Base-by-base conservation (phyloP, 106 monocot species). In the Acanthochlamys bracteata region DNA sequence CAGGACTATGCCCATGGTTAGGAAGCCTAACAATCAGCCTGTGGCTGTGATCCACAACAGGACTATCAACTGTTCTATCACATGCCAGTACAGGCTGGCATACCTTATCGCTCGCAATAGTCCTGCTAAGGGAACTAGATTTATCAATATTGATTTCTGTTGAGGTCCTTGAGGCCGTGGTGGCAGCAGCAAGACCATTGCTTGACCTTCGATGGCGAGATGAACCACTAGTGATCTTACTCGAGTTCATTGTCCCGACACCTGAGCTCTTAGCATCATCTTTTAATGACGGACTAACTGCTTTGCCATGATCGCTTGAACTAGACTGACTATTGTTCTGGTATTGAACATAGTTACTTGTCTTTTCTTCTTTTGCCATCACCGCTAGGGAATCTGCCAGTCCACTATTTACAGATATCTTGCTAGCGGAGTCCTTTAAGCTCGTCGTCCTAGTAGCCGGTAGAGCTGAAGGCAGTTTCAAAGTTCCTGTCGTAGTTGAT, bases 1-100 rank as follows among this genome's bases (percentile, higher is more conserved):
- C 73, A 56, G 79, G 83, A 57, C 79, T 87, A 3, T 74, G 69
- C 23, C 74, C 88, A 76, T 75, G 83, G 57, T 90, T 84, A 41
- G 81, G 86, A 75, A 95, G 68, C 73, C 90, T 81, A 49, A 95
- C 86, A 77, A 95, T 84, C 73, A 95, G 60, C 53, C 82, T 84
- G 47, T 86, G 89, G 59, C 56, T 74, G 60, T 71, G 66, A 25
- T 90, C 94, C 21, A 54, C 59, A 74, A 26, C 22, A 66, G 74
- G 69, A 8, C 41, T 12, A 67, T 94, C 86, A 72, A 20, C 23
- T 63, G 57, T 33, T 61, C 79, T 75, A 24, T 93, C 89, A 64
- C 73, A 73, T 40, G 76, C 49, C 20, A 69, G 22, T 57, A 75
- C 85, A 72, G 70, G 57, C 22, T 79, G 83, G 40, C 75, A 71